Base-by-base conservation (phyloP, 2,329 filamentous ascomycete species). In the Drechslerella stenobrocha region DNA sequence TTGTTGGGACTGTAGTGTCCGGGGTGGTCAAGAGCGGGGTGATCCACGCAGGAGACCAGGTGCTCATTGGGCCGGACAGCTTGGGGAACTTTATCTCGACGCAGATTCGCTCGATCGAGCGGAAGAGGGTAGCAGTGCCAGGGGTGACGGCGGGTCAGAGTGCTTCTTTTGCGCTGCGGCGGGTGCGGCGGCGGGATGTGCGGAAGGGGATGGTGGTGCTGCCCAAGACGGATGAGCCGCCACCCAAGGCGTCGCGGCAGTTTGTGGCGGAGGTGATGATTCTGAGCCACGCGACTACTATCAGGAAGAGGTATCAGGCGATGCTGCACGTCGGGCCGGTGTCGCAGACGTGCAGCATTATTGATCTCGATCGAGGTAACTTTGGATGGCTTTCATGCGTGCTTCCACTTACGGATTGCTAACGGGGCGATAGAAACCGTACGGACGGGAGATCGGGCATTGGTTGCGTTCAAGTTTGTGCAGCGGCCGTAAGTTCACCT, bases 131-230 rank as follows among this genome's bases (percentile, higher is more conserved):
- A 71, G 82, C 84, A 22, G 92, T 96, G 0, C 90, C 90, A 0
- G 89, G 87, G 1, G 92, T 90, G 30, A 89, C 87, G 9, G 93
- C 93, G 0, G 93, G 93, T 0, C 93, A 98, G 77, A 95, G 89
- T 24, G 93, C 89, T 0, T 93, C 88, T 6, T 95, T 98, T 74
- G 92, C 93, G 0, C 77, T 98, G 53, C 91, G 93, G 71, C 87
- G 90, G 70, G 83, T 97, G 1, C 85, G 90, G 48, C 81, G 92
- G 40, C 95, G 92, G 76, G 92, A 97, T 71, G 92, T 98, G 0
- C 83, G 93, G 9, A 98, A 98, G 79, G 93, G 93, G 26, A 97
- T 97, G 91, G 93, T 98, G 1, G 90, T 97, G 2, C 80, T 98
- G 26, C 88, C 90, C 44, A 95, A 91, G 75, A 77, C 86, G 9